Evolutionary conservation across 2,329 filamentous ascomycete species (phyloP), one percentile per base, ranked within the genome.

Genomic region (Monosporascus sp.): DNA sequence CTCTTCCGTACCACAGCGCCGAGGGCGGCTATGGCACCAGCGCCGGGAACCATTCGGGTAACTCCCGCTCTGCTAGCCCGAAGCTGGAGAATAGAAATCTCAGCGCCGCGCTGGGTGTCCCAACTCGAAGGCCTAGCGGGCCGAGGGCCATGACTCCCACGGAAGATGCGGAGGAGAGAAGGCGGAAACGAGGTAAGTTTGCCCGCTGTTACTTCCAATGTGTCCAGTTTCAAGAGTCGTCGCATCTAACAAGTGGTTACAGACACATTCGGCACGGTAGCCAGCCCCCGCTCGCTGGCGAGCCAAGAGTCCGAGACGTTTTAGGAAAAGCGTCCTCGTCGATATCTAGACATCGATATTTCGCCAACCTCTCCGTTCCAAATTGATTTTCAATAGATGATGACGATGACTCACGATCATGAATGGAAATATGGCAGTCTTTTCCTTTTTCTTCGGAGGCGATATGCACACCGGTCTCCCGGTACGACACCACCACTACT

Each of bases 61-160:
- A 64, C 50, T 66, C 66, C 60, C 77, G 78, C 54, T 74, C 75
- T 5, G 68, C 74, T 48, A 83, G 80, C 62, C 80, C 80, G 8
- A 76, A 75, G 62, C 68, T 74, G 18, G 81, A 83, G 68, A 83
- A 83, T 65, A 73, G 76, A 49, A 84, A 83, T 59, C 66, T 84
- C 41, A 83, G 73, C 61, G 74, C 73, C 17, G 79, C 77, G 6
- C 71, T 80, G 6, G 77, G 76, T 6, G 72, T 77, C 4, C 78
- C 78, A n/a, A 66, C 73, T 8, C 72, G 81, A 48, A 68, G 80
- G 53, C 81, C 81, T 24, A 83, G 79, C 50, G 81, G 81, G 22
- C 81, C 81, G 15, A 69, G 81, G 57, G 80, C 81, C 18, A 84
- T 84, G 81, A 84, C 81, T 5, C 81, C 81, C 0, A 81, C 66